Evolutionary conservation across 2,329 filamentous ascomycete genomes (phyloP).

Genomic region (Monilinia vaccinii-corymbosi): DNA sequence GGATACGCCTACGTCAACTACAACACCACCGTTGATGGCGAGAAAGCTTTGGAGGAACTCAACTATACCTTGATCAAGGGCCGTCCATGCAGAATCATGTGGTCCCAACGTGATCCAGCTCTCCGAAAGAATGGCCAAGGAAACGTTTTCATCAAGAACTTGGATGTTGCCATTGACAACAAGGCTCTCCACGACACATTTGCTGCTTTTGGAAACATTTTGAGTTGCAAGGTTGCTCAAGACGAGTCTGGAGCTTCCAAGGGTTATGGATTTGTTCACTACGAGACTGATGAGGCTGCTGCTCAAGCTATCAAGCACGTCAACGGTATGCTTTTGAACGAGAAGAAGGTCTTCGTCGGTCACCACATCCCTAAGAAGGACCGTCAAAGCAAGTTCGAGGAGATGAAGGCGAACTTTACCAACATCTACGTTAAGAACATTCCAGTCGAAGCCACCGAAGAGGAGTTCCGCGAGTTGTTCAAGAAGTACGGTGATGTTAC

Average conservation of each 20-base stretch:
- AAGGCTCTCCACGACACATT: constrained; percentile 99
- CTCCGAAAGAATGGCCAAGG: constrained; percentile 98
- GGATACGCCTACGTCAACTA: constrained; percentile 99
- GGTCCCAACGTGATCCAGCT: constrained; percentile 98
- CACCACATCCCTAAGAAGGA: constrained; percentile 99
- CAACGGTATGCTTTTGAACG: constrained; percentile 98
- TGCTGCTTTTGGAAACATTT: constrained; percentile 95
- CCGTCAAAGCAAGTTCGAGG: constrained; percentile 99
- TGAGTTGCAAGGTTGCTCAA: constrained; percentile 98
- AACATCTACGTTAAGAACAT: constrained; percentile 99
- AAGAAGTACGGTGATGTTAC: constrained; percentile 91
- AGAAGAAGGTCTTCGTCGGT: constrained; percentile 99
- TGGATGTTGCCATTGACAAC: constrained; percentile 98
- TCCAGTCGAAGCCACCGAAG: constrained; percentile 71
- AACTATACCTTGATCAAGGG: constrained; percentile 99
- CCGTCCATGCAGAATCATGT: constrained; percentile 99
- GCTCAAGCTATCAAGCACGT: constrained; percentile 98
- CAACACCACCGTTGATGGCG: constrained; percentile 92
- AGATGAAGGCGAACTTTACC: constrained; percentile 99
- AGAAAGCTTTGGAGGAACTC: constrained; percentile 96
- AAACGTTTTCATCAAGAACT: constrained; percentile 99
- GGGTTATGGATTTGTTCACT: constrained; percentile 98
- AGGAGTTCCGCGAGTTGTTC: constrained; percentile 90
- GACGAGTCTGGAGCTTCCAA: constrained; percentile 96
- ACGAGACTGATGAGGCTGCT: constrained; percentile 97